Base-by-base conservation (phyloP, 345 rosid genomes). In the Punica granatum region DNA sequence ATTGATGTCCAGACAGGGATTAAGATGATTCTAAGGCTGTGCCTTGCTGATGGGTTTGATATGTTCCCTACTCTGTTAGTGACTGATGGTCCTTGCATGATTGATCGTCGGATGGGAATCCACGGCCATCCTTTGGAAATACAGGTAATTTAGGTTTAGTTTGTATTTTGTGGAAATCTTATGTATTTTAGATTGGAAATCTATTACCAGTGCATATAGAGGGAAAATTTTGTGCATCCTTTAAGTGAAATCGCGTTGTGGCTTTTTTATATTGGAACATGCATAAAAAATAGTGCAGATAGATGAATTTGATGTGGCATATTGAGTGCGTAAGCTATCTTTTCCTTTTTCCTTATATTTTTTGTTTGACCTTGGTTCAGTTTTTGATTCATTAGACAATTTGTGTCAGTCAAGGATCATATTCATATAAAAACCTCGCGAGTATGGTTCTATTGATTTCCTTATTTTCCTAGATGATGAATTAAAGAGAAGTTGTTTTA, bases 91-190 rank as follows among this genome's bases (percentile, higher is more conserved):
- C 86, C 96, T 41, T 92, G 98, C 73, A 92, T 92, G 98, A 88
- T 92, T 75, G 98, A 92, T 77, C 87, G 98, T 0, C 88, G 92
- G 26, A 92, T 89, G 98, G 96, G 98, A 73, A 88, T 92, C 75
- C 98, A 89, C 39, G 98, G 98, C 31, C 98, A 89, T 67, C 96
- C 98, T 62, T 84, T 92, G 54, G 98, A 92, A 82, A 92, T 92
- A 74, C 95, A 89, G 85, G 90, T 88, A 79, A 70, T 15, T 60
- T 63, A 26, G 3, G 39, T 44, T 59, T 44, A 34, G 23, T 26
- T 48, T 23, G 59, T n/a, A 10, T 44, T 32, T 19, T 66, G 68
- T 51, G 37, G 60, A n/a, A 48, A 19, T n/a, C 11, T 5, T 43
- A 0, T 0, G 34, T n/a, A 41, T 26, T 43, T 64, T 16, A 43